A percentile compares a stretch with the other conserved stretches of the same genome.
phyloP scores from a whole-genome alignment of 352 stramenopile species.

The Thalassiosira gravida region DNA sequence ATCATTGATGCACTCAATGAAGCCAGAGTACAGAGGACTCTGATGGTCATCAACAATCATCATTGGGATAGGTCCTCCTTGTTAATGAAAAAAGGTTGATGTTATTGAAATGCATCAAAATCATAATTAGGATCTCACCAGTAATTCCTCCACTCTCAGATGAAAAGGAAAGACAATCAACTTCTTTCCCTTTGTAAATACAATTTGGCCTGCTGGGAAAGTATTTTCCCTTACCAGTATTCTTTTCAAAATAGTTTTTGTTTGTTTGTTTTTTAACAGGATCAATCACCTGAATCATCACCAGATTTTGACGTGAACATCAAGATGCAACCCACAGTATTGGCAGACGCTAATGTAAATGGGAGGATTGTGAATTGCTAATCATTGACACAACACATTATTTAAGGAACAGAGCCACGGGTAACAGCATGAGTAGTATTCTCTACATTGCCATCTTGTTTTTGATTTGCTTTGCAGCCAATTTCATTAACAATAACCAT shows the following conservation, averaged over 20 bases:
- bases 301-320: constrained; percentile 7
- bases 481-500: constrained; percentile 23
- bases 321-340: constrained; percentile 19
- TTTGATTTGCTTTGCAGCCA: constrained; percentile 19
- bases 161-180: constrained; percentile 26
- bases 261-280: background rate
- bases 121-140: constrained; percentile 22
- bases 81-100: constrained; percentile 18
- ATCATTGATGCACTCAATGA: constrained; percentile 35
- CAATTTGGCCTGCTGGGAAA: constrained; percentile 24
- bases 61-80: constrained; percentile 18
- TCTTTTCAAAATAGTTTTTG: constrained; percentile 7
- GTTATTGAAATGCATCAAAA: constrained; percentile 27
- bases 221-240: constrained; percentile 18
- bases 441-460: constrained; percentile 28
- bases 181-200: constrained; percentile 27
- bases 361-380: constrained; percentile 12
- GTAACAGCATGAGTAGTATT: constrained; percentile 8
- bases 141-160: constrained; percentile 22
- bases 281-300: background rate
- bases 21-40: constrained; percentile 10
- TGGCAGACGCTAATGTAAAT: constrained; percentile 18
- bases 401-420: constrained; percentile 5
- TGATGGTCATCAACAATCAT: constrained; percentile 26
- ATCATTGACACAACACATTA: constrained; percentile 5